Conservation (phyloP, 2,329 filamentous ascomycete species). For the Malbranchea zuffiana region DNA sequence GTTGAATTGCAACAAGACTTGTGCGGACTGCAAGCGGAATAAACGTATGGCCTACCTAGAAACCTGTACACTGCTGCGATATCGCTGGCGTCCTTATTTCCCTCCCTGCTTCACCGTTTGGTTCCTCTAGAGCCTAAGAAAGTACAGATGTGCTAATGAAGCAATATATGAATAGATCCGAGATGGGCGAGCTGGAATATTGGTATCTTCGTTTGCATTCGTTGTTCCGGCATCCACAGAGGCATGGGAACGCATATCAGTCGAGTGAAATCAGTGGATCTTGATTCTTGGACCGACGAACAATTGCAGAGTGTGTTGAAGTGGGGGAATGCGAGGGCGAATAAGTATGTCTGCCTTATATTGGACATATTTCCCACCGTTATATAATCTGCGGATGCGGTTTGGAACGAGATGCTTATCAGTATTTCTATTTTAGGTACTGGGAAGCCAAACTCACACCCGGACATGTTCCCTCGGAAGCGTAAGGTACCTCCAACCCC, state of each 20-base stretch:
- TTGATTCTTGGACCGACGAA: conserved; percentile 97
- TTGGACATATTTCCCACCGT: neutral
- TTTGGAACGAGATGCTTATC: conserved; percentile 25
- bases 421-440: conserved; percentile 44
- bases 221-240: conserved; percentile 95
- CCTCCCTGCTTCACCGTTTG: neutral
- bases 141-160: conserved; percentile 2
- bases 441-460: conserved; percentile 92
- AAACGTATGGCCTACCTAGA: conserved; percentile 56
- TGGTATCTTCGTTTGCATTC: conserved; percentile 93
- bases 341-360: conserved; percentile 52
- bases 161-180: conserved; percentile 51
- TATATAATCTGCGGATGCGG: no score
- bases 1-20: conserved; percentile 89
- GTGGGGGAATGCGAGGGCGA: conserved; percentile 93
- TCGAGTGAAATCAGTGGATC: conserved; percentile 92
- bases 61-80: conserved; percentile 7
- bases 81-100: neutral
- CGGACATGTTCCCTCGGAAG: conserved; percentile 86
- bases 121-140: no score
- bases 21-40: conserved; percentile 97
- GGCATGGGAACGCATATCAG: conserved; percentile 99
- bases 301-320: conserved; percentile 85
- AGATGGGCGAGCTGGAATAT: conserved; percentile 99
- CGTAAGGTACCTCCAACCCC: conserved; percentile 35